These are phyloP conservation scores for Eucalyptus pumila DNA, from an alignment of 345 rosid genomes.

Conservation along the genomic window DNA sequence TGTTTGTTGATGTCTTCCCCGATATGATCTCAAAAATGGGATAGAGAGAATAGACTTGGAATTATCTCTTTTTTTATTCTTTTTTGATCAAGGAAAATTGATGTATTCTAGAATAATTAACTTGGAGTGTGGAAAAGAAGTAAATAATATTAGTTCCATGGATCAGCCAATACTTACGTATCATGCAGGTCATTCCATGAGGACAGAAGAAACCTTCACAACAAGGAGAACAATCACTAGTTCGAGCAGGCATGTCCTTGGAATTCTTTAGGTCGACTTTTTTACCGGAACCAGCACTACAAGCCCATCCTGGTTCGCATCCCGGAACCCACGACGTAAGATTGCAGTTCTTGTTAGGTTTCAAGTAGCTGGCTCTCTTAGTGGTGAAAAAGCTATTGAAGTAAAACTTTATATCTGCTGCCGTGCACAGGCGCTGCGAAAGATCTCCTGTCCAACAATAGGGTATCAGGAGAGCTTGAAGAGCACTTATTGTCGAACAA, in stretches of 20 bases:
- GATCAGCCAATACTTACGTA: constrained; percentile 49
- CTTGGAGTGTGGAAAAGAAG: background rate
- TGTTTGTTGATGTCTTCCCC: background rate
- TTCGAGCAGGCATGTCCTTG: constrained; percentile 45
- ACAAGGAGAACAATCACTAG: constrained; percentile 41
- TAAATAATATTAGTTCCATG: background rate
- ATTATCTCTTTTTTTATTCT: background rate
- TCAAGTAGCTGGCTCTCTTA: constrained; percentile 36
- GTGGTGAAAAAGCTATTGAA: constrained; percentile 40
- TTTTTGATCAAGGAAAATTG: background rate
- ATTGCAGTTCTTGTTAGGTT: constrained; percentile 90
- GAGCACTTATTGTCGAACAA: background rate
- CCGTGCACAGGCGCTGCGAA: constrained; percentile 63
- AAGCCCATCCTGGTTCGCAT: constrained; percentile 99
- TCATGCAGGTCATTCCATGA: constrained; percentile 95
- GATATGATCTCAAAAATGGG: background rate
- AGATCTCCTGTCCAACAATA: constrained; percentile 47
- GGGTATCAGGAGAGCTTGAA: background rate
- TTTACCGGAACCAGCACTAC: constrained; percentile 24
- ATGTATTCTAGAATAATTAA: background rate
- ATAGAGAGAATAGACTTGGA: background rate
- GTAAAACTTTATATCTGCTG: constrained; percentile 81
- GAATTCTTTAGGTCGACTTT: constrained; percentile 47
- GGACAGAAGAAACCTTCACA: constrained; percentile 99
- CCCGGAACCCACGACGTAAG: constrained; percentile 80